Evolutionary conservation across 73 alveolate species (phyloP).

Genomic region (Tetrahymena thermophila): DNA sequence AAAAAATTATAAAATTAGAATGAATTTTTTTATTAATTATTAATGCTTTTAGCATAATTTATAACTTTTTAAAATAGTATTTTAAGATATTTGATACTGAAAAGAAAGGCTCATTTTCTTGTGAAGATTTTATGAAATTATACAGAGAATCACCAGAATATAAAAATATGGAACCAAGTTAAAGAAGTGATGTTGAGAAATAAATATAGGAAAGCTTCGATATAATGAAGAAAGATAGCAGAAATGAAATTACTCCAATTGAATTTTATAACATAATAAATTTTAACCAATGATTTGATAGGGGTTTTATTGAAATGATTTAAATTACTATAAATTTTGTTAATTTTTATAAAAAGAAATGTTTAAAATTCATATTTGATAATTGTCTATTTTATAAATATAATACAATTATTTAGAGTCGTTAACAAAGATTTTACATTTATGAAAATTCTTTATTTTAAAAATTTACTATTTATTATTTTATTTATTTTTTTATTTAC

Average conservation of each 20-base stretch:
- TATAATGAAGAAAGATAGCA: neutral
- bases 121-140: neutral
- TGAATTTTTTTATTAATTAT: too few species aligned
- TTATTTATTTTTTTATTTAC: too few species aligned
- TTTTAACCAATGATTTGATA: neutral
- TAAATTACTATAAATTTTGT: too few species aligned
- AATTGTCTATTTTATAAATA: too few species aligned
- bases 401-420: neutral
- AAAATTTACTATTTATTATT: too few species aligned
- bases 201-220: neutral
- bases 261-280: neutral
- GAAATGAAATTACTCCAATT: neutral
- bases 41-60: neutral
- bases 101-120: neutral
- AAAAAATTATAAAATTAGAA: neutral
- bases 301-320: neutral
- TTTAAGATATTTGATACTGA: neutral
- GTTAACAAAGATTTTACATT: neutral
- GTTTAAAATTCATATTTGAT: neutral
- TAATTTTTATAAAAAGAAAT: too few species aligned
- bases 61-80: neutral
- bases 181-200: neutral
- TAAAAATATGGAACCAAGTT: neutral
- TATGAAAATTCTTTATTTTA: too few species aligned
- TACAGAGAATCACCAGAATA: neutral